A percentile compares a stretch with the other conserved stretches of the same genome.
Conservation (phyloP, 2,329 filamentous ascomycete genomes). For the Paecilomyces niveus region DNA sequence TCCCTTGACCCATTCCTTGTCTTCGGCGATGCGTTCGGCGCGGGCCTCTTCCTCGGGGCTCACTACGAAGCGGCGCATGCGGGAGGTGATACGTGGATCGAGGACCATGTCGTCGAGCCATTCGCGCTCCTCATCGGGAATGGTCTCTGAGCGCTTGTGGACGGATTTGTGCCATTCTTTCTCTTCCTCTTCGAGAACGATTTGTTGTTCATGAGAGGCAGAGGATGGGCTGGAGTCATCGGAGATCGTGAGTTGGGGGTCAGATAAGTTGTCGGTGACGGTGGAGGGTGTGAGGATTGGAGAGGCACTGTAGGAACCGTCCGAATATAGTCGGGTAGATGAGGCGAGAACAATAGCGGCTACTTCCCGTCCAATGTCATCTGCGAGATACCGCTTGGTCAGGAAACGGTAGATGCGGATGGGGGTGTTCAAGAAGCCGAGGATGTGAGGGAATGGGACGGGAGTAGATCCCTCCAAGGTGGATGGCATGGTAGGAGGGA, state of each 20-base stretch:
- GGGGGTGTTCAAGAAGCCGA: slow-evolving; percentile 87
- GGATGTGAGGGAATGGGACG: slow-evolving; percentile 77
- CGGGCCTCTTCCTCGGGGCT: slow-evolving; percentile 61
- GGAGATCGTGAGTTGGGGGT: slow-evolving; percentile 28
- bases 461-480: slow-evolving; percentile 66
- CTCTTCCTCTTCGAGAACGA: slow-evolving; percentile 64
- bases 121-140: slow-evolving; percentile 57
- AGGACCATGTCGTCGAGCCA: slow-evolving; percentile 70
- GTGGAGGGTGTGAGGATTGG: slow-evolving; percentile 14
- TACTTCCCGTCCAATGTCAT: slow-evolving; percentile 78
- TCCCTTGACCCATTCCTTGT: slow-evolving; percentile 63
- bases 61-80: slow-evolving; percentile 76
- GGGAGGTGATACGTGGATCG: slow-evolving; percentile 65
- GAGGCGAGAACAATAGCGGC: slow-evolving; percentile 68
- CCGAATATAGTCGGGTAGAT: slow-evolving; percentile 33
- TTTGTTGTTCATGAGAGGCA: slow-evolving; percentile 55
- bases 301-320: slow-evolving; percentile 15
- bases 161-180: slow-evolving; percentile 77
- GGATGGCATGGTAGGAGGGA: slow-evolving; percentile 60
- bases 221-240: slow-evolving; percentile 27
- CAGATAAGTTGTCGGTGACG: slow-evolving; percentile 8
- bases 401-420: slow-evolving; percentile 82
- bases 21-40: slow-evolving; percentile 55
- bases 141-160: slow-evolving; percentile 47
- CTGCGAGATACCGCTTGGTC: slow-evolving; percentile 72